Percentiles rank a stretch among this genome's conserved stretches.
These are phyloP conservation scores for Trifolium pratense DNA, from an alignment of 306 rosid genomes.

Conservation along the genomic window DNA sequence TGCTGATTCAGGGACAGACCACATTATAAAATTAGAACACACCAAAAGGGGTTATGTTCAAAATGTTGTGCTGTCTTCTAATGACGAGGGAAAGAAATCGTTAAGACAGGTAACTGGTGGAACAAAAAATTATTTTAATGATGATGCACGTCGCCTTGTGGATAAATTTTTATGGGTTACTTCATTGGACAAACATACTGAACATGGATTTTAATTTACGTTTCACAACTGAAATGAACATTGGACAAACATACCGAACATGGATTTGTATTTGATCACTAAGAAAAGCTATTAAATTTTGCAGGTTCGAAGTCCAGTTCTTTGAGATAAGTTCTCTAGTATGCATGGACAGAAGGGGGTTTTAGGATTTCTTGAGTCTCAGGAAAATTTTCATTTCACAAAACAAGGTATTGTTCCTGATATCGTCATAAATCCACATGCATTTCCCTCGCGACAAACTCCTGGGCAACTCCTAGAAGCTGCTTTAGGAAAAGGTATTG, in stretches of 20 bases:
- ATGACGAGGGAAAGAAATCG: slow-evolving; percentile 94
- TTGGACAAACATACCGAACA: slow-evolving; percentile 6
- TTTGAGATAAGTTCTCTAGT: slow-evolving; percentile 97
- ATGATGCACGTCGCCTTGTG: slow-evolving; percentile 10
- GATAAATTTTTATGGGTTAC: neutral
- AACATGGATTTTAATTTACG: slow-evolving; percentile 33
- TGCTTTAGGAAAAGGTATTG: slow-evolving; percentile 95
- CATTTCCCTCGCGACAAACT: slow-evolving; percentile 96
- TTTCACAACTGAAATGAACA: slow-evolving; percentile 32
- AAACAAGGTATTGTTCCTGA: slow-evolving; percentile 95
- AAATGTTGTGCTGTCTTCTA: slow-evolving; percentile 89
- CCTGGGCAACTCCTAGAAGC: slow-evolving; percentile 98
- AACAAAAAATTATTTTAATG: slow-evolving; percentile 2
- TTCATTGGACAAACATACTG: slow-evolving; percentile 12
- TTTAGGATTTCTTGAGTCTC: slow-evolving; percentile 86
- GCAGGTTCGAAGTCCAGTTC: slow-evolving; percentile 93
- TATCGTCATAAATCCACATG: slow-evolving; percentile 94
- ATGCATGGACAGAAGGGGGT: slow-evolving; percentile 99
- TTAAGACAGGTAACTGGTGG: slow-evolving; percentile 76
- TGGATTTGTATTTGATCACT: slow-evolving; percentile 26
- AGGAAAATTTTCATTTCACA: slow-evolving; percentile 95
- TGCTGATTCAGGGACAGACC: slow-evolving; percentile 90
- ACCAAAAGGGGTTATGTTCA: slow-evolving; percentile 95
- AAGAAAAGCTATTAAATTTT: slow-evolving; percentile 26
- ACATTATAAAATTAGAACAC: slow-evolving; percentile 86